Conservation (phyloP, 495 filamentous ascomycete genomes). For the Delitschia confertaspora region DNA sequence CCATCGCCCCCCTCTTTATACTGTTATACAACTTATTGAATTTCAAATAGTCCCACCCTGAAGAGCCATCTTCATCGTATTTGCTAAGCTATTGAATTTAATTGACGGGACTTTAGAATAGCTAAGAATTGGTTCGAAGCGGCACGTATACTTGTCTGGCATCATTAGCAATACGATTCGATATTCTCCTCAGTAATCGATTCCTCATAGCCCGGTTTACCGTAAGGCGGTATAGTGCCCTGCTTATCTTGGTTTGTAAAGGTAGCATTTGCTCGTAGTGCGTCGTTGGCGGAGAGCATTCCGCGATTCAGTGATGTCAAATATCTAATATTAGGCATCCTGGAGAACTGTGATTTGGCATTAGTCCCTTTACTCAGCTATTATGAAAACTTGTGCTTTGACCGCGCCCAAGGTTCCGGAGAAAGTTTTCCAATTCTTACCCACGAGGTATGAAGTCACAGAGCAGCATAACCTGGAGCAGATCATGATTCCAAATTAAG, state of each 20-base stretch:
- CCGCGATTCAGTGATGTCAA: slow-evolving; percentile 13
- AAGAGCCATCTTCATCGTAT: slow-evolving; percentile 4
- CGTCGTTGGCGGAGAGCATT: slow-evolving; percentile 9
- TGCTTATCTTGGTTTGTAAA: not conserved
- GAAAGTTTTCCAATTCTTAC: slow-evolving; percentile 9
- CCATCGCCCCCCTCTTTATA: not conserved
- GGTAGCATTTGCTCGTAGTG: slow-evolving; percentile 2
- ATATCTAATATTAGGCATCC: slow-evolving; percentile 21
- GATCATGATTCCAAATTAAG: slow-evolving; percentile 15
- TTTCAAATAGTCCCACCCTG: not conserved
- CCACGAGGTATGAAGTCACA: slow-evolving; percentile 15
- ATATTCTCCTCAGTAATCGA: too few species aligned
- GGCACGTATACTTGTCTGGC: slow-evolving; percentile 15
- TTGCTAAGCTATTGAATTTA: slow-evolving; percentile 22
- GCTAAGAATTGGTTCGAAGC: slow-evolving; percentile 3
- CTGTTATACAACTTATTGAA: not conserved
- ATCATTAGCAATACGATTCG: not conserved
- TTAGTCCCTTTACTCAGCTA: slow-evolving; percentile 20
- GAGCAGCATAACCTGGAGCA: slow-evolving; percentile 2
- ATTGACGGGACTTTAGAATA: slow-evolving; percentile 7
- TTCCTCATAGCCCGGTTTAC: too few species aligned
- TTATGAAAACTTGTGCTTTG: slow-evolving; percentile 9
- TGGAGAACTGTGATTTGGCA: slow-evolving; percentile 8
- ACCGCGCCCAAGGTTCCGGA: slow-evolving; percentile 1
- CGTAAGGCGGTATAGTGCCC: slow-evolving; percentile 3